phyloP scores from a whole-genome alignment of 139 green algal genomes.

The Limnomonas spitsbergensis region DNA sequence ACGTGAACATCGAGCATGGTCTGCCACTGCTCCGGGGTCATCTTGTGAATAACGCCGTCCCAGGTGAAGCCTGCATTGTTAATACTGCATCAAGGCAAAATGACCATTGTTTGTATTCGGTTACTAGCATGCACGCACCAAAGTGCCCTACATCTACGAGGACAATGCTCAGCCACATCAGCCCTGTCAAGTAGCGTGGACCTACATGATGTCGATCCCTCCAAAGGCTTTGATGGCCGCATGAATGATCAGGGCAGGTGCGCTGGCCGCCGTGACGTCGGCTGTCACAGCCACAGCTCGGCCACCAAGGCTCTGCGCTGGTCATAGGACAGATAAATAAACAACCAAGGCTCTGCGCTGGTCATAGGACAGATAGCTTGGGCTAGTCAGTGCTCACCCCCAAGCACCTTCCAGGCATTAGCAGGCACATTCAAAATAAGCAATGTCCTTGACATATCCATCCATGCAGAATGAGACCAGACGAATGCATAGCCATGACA shows the following conservation, averaged over 20 bases:
- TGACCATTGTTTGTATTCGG: not conserved
- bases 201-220: constrained; percentile 39
- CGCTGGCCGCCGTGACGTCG: constrained; percentile 68
- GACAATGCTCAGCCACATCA: too few relatives aligned
- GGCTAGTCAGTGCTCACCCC: not conserved
- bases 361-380: not conserved
- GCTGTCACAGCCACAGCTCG: constrained; percentile 44
- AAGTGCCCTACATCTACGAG: too few relatives aligned
- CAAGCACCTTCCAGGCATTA: not conserved
- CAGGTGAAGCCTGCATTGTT: constrained; percentile 83
- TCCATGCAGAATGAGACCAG: too few relatives aligned
- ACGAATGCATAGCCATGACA: too few relatives aligned
- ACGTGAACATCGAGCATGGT: constrained; percentile 78
- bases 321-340: constrained; percentile 18
- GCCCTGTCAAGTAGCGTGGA: too few relatives aligned
- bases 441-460: too few relatives aligned
- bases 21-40: constrained; percentile 73
- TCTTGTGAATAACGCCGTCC: constrained; percentile 85
- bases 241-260: constrained; percentile 44
- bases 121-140: too few relatives aligned
- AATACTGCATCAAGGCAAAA: constrained; percentile 30
- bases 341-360: constrained; percentile 11
- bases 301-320: constrained; percentile 12
- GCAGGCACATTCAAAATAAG: too few relatives aligned
- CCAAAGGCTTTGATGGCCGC: constrained; percentile 57